Evolutionary conservation across 2,329 filamentous ascomycete genomes (phyloP).

Genomic region (Colletotrichum salicis): DNA sequence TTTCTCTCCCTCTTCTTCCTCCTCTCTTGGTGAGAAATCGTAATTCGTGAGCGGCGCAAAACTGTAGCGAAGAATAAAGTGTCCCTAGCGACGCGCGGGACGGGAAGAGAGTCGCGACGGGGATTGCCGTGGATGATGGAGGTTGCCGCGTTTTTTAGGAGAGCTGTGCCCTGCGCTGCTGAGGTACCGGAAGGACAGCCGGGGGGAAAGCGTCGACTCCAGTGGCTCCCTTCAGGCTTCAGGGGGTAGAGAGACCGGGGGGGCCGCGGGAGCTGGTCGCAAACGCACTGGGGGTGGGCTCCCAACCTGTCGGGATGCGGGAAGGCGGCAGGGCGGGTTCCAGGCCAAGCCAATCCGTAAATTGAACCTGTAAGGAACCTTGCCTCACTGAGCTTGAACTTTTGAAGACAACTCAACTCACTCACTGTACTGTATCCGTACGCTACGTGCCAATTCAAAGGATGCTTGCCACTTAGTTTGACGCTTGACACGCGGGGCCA

Average conservation of each 20-base stretch:
- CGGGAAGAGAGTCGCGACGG: slow-evolving; percentile 27
- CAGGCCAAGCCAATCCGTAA: not conserved
- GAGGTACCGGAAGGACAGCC: not conserved
- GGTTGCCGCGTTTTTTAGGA: slow-evolving; percentile 28
- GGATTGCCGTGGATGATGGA: slow-evolving; percentile 31
- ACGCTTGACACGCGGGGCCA: not conserved
- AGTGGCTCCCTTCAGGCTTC: too few relatives aligned
- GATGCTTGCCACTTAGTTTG: not conserved
- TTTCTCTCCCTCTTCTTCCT: not conserved
- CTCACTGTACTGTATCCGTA: not conserved
- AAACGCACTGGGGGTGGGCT: slow-evolving; percentile 1
- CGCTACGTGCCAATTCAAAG: not conserved
- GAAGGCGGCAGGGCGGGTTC: slow-evolving; percentile 6
- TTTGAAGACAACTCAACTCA: too few relatives aligned
- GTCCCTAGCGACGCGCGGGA: not conserved
- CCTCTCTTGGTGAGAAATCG: not conserved
- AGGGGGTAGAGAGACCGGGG: not conserved
- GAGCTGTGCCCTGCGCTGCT: not conserved
- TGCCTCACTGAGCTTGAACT: not conserved
- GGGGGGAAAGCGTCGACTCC: not conserved
- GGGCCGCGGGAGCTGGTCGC: not conserved
- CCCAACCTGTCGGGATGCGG: slow-evolving; percentile 30
- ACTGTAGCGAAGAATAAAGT: not conserved
- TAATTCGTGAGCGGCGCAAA: not conserved
- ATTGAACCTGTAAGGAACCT: not conserved